A percentile compares a stretch with the other conserved stretches of the same genome.
Evolutionary conservation across 2,329 filamentous ascomycete genomes (phyloP).

Genomic region (Fusarium nematophilum): DNA sequence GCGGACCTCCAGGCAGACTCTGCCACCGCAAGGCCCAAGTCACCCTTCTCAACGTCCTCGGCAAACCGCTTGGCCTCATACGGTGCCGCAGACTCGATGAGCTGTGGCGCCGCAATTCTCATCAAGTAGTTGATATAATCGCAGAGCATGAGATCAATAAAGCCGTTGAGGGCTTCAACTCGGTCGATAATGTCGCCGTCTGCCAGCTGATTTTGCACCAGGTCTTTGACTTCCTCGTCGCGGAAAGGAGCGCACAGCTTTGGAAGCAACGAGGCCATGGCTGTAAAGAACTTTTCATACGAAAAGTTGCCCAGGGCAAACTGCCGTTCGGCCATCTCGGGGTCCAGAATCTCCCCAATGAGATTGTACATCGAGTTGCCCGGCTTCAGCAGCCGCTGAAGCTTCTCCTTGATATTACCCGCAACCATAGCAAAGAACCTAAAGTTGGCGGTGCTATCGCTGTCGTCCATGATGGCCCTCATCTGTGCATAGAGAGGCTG

Average conservation of each 20-base stretch:
- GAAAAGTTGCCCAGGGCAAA: constrained; percentile 80
- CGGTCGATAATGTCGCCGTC: constrained; percentile 78
- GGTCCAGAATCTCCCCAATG: constrained; percentile 80
- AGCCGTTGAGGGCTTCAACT: constrained; percentile 78
- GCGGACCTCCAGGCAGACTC: constrained; percentile 75
- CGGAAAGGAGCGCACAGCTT: constrained; percentile 84
- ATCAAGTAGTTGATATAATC: constrained; percentile 88
- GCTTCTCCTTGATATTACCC: constrained; percentile 75
- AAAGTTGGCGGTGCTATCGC: constrained; percentile 73
- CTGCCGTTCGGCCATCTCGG: constrained; percentile 75
- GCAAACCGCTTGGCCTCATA: constrained; percentile 82
- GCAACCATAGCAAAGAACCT: constrained; percentile 77
- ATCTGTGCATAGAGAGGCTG: constrained; percentile 66
- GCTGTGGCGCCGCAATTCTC: constrained; percentile 75
- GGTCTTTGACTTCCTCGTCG: constrained; percentile 78
- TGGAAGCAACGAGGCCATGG: constrained; percentile 79
- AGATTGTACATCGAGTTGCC: constrained; percentile 79
- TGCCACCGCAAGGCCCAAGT: constrained; percentile 67
- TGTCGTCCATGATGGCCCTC: constrained; percentile 73
- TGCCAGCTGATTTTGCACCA: constrained; percentile 71
- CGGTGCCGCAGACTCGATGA: constrained; percentile 76
- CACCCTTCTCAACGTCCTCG: constrained; percentile 69
- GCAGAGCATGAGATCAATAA: constrained; percentile 81
- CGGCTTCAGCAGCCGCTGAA: constrained; percentile 76
- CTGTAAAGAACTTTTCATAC: constrained; percentile 82